Conservation (phyloP, 164 flowering plant species). For the Tetracentron sinense region DNA sequence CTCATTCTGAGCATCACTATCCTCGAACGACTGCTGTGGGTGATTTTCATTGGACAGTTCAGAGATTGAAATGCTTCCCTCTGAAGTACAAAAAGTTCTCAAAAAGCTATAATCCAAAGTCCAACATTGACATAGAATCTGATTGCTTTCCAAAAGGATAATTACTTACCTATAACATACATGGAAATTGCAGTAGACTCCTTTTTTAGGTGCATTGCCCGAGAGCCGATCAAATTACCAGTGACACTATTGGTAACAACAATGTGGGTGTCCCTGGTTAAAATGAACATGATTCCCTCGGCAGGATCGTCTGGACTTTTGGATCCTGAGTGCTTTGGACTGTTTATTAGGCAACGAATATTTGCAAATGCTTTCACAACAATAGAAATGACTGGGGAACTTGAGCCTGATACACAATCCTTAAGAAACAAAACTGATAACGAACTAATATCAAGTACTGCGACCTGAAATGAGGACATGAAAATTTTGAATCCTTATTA, state of each 20-base stretch:
- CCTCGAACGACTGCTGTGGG: constrained; percentile 26
- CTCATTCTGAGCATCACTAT: constrained; percentile 19
- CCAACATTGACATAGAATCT: neutral
- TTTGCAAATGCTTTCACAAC: constrained; percentile 23
- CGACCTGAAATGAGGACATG: constrained; percentile 55
- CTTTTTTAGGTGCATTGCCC: constrained; percentile 44
- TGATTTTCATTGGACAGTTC: constrained; percentile 26
- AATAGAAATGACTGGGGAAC: too few relatives aligned
- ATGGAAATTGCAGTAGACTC: too few relatives aligned
- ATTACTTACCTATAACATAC: constrained; percentile 82
- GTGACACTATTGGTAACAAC: too few relatives aligned
- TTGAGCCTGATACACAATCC: too few relatives aligned
- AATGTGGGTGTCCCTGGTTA: constrained; percentile 57
- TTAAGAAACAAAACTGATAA: constrained; percentile 51
- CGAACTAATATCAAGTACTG: too few relatives aligned
- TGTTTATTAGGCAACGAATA: constrained; percentile 20
- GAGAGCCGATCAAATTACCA: constrained; percentile 33
- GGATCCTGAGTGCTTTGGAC: constrained; percentile 30
- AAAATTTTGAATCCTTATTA: constrained; percentile 1
- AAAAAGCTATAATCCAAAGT: neutral
- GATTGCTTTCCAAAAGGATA: too few relatives aligned
- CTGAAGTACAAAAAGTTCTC: constrained; percentile 30
- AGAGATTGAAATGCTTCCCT: constrained; percentile 21
- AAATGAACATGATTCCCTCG: too few relatives aligned
- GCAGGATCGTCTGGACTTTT: constrained; percentile 15